Evolutionary conservation across 805 yeast genomes (phyloP).

Genomic region (Tetrapisispora pingtungensis): DNA sequence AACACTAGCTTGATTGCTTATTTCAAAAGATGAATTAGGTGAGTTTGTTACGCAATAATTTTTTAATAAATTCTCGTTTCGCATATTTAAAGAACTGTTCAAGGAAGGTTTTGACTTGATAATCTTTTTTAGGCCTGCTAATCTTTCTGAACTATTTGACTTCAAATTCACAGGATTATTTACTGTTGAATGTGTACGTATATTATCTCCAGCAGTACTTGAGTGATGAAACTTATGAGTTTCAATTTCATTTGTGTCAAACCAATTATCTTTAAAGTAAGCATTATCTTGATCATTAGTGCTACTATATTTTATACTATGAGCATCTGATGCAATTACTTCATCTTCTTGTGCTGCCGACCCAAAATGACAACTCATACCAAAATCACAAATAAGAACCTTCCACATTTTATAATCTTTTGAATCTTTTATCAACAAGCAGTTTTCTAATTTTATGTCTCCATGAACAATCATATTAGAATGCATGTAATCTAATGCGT

Average conservation of each 20-base stretch:
- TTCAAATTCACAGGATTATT: not conserved
- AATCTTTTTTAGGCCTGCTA: not conserved
- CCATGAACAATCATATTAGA: conserved; percentile 58
- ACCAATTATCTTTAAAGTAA: conserved; percentile 9
- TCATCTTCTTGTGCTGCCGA: conserved; percentile 3
- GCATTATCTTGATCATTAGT: not conserved
- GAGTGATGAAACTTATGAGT: not conserved
- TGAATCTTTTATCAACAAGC: conserved; percentile 42
- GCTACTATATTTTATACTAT: not conserved
- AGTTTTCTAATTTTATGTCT: conserved; percentile 74
- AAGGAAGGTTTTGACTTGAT: not conserved
- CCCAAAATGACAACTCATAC: conserved; percentile 46
- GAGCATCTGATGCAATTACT: not conserved
- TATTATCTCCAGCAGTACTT: not conserved
- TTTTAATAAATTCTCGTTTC: not conserved
- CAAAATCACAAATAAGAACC: conserved; percentile 76
- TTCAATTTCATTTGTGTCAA: not conserved
- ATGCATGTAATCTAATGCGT: conserved; percentile 56
- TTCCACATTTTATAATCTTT: conserved; percentile 19
- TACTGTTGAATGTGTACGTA: not conserved
- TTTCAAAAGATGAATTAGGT: conserved; percentile 24
- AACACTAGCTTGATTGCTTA: conserved; percentile 13
- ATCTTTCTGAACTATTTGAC: not conserved
- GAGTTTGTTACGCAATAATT: conserved; percentile 5
- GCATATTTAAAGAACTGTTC: not conserved